phyloP scores from a whole-genome alignment of 1,284 basidiomycete species.

The Melampsora larici-populina region DNA sequence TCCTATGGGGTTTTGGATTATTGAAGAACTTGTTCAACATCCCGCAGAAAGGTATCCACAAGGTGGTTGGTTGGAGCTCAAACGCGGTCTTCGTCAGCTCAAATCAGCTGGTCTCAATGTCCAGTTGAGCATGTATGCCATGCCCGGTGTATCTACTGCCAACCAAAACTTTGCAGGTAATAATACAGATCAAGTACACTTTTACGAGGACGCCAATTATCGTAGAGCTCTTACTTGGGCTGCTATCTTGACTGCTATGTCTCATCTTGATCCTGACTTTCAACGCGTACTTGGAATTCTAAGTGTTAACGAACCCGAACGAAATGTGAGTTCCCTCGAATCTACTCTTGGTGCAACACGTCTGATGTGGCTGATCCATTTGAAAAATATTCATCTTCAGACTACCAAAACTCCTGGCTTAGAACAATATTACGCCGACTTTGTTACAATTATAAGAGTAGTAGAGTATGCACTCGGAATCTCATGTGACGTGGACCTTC shows the following conservation, averaged over 20 bases:
- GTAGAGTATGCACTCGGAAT: conserved; percentile 66
- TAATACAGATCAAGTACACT: conserved; percentile 66
- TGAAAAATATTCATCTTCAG: conserved; percentile 3
- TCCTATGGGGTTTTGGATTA: conserved; percentile 74
- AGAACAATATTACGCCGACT: conserved; percentile 65
- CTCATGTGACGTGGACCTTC: conserved; percentile 43
- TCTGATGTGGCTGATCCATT: background rate
- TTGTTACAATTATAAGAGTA: conserved; percentile 65
- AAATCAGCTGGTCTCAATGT: conserved; percentile 34
- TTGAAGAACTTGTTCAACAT: conserved; percentile 67
- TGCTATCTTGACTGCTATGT: conserved; percentile 68
- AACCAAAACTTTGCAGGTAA: conserved; percentile 66
- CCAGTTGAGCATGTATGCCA: conserved; percentile 59
- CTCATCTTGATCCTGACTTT: conserved; percentile 68
- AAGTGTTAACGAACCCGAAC: conserved; percentile 67
- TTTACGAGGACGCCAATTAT: conserved; percentile 70
- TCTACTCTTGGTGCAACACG: conserved; percentile 53
- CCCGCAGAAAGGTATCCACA: conserved; percentile 64
- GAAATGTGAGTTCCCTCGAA: conserved; percentile 59
- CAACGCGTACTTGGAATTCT: conserved; percentile 66
- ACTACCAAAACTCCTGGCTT: conserved; percentile 34
- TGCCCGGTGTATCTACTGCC: conserved; percentile 66
- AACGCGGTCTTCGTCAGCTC: conserved; percentile 36
- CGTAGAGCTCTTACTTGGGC: conserved; percentile 71
- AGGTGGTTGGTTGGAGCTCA: conserved; percentile 64